Conservation (phyloP, 2,329 filamentous ascomycete genomes). For the Curvularia eragrostidis region DNA sequence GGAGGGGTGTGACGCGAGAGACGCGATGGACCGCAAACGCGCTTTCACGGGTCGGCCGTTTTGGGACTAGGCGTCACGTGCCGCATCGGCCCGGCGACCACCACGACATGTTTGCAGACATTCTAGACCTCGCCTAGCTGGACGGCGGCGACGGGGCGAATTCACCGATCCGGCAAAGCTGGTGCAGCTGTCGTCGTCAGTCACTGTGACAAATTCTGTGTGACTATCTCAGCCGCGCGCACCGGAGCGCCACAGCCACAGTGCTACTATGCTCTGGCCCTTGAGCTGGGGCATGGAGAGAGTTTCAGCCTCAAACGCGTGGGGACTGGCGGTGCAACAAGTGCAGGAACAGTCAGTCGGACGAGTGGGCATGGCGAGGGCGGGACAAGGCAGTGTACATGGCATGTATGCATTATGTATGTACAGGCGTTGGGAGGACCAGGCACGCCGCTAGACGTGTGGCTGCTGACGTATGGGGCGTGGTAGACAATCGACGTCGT, state of each 20-base stretch:
- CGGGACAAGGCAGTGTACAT: not conserved
- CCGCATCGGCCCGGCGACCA: not conserved
- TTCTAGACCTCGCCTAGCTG: not conserved
- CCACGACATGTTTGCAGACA: not conserved
- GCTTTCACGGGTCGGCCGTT: constrained; percentile 28
- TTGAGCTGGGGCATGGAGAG: not conserved
- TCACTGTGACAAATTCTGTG: not conserved
- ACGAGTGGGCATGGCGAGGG: not conserved
- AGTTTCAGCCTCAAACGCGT: constrained; percentile 20
- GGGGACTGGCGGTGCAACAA: not conserved
- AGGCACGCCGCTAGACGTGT: not conserved
- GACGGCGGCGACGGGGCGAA: not conserved
- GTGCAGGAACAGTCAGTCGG: not conserved
- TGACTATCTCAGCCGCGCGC: not conserved
- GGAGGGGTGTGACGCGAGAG: constrained; percentile 36
- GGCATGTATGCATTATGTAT: not conserved
- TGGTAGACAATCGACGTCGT: not conserved
- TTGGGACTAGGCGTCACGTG: constrained; percentile 8
- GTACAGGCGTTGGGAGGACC: not conserved
- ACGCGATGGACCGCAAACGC: constrained; percentile 21
- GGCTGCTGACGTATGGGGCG: constrained; percentile 2
- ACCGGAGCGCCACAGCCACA: not conserved
- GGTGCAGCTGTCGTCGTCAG: constrained; percentile 5
- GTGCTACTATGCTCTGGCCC: not conserved
- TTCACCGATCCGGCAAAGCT: not conserved